Evolutionary conservation across 169 alveolate genomes (phyloP), one percentile per base, ranked within the genome.

Genomic region (Toxoplasma gondii): DNA sequence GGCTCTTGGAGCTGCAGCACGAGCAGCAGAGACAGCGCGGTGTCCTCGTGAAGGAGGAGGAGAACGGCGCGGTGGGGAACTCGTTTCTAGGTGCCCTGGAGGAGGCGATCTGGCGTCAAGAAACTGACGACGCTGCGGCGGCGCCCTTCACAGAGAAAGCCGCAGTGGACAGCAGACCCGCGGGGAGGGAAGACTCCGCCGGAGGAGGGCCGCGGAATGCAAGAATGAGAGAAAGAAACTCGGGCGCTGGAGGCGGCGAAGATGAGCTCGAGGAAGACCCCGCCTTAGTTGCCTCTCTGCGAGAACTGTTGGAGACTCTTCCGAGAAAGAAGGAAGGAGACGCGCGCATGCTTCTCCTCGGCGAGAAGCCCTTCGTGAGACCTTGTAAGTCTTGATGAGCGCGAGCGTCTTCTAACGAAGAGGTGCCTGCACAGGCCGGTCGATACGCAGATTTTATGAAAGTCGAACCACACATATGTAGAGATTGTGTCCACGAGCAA

Each of bases 331-430:
- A 74, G 22, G 84, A 74, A 9, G 84, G 45, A 10, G 84, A 74
- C 39, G 84, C 84, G 43, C 39, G 84, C 49, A 34, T 31, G 84
- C 84, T 74, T 16, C 84, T 74, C 44, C n/a, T n/a, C 43, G 84
- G 84, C 22, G 84, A 74, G n/a, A 74, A 34, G 44, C 84, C 49
- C 49, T 74, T 74, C 44, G 84, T 74, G 16, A 41, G 84, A 16
- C 84, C 84, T 9, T 74, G 84, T 74, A 74, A 74, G 84, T 74
- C 27, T 74, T 17, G 81, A 4, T 5, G 81, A 69, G 38, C 36
- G 31, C 81, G 31, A 29, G 38, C 7, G 74, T 64, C 74, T 27
- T 64, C 74, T 64, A 31, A 19, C 58, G 12, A 49, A 49, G 58
- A 4, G 58, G 58, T 7, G 58, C 4, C 12, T 4, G 4, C 12